Conservation (phyloP, 768 basidiomycete genomes). For the Strobilomyces dryophilus region DNA sequence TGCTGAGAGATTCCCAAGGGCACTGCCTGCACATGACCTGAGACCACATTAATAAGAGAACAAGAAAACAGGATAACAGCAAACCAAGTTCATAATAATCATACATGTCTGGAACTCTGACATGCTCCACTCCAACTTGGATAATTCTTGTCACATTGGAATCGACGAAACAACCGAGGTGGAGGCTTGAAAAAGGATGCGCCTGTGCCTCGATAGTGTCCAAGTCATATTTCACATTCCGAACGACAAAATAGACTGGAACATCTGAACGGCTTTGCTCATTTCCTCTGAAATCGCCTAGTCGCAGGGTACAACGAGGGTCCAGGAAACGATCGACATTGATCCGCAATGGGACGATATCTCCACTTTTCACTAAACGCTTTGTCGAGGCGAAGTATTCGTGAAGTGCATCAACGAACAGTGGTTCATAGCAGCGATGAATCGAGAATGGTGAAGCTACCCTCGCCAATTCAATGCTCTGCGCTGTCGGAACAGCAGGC, state of each 20-base stretch:
- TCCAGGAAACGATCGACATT: constrained; percentile 43
- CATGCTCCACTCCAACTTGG: constrained; percentile 75
- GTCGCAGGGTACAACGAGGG: constrained; percentile 8
- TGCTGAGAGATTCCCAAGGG: constrained; percentile 38
- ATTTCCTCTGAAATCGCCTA: constrained; percentile 1
- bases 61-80: constrained; percentile 8
- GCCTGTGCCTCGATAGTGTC: constrained; percentile 38
- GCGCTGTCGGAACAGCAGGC: constrained; percentile 65
- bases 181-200: constrained; percentile 54
- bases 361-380: constrained; percentile 66
- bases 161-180: constrained; percentile 86
- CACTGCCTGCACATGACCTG: constrained; percentile 15
- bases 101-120: constrained; percentile 50
- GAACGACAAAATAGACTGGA: constrained; percentile 73
- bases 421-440: constrained; percentile 56
- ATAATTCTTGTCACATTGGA: constrained; percentile 65
- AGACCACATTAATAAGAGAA: constrained; percentile 1
- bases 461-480: constrained; percentile 70
- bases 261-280: constrained; percentile 31
- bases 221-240: constrained; percentile 67
- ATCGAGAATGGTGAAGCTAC: constrained; percentile 71
- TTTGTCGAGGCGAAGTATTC: constrained; percentile 51
- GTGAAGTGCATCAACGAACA: constrained; percentile 60
- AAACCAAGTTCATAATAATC: constrained; percentile 51
- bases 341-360: constrained; percentile 64